Percentiles rank a stretch among this genome's conserved stretches.
Conservation (phyloP, 2,329 filamentous ascomycete species). For the Monilinia polystroma region DNA sequence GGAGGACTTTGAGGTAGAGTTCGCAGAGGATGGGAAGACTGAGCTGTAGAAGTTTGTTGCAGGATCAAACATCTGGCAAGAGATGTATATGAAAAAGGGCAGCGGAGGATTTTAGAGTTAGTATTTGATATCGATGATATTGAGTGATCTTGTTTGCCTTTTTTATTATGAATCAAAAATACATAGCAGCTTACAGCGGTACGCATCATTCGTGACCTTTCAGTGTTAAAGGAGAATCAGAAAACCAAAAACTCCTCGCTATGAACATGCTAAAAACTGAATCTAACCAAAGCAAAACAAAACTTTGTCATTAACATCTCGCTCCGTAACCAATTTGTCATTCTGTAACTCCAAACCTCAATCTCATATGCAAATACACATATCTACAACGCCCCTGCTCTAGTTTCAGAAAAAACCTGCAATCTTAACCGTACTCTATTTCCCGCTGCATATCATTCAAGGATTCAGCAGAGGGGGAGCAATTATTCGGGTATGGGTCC, state of each 20-base stretch:
- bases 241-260: slow-evolving; percentile 2
- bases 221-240: no score
- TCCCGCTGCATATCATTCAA: not conserved
- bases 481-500: not conserved
- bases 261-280: not conserved
- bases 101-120: not conserved
- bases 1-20: slow-evolving; percentile 55
- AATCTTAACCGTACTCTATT: not conserved
- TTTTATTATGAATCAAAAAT: not conserved
- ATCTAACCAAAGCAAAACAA: not conserved
- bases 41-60: not conserved
- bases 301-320: not conserved
- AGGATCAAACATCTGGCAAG: no score
- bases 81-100: not conserved
- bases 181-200: not conserved
- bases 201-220: not conserved
- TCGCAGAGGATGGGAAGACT: slow-evolving; percentile 22
- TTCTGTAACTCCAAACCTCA: not conserved
- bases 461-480: not conserved
- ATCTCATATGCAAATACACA: not conserved
- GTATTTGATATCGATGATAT: not conserved
- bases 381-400: not conserved
- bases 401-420: not conserved
- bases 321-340: not conserved
- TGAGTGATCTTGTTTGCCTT: not conserved